Percentiles rank a stretch among this genome's conserved stretches.
phyloP scores from a whole-genome alignment of 768 basidiomycete genomes.

The Pilatotrama ljubarskyi region DNA sequence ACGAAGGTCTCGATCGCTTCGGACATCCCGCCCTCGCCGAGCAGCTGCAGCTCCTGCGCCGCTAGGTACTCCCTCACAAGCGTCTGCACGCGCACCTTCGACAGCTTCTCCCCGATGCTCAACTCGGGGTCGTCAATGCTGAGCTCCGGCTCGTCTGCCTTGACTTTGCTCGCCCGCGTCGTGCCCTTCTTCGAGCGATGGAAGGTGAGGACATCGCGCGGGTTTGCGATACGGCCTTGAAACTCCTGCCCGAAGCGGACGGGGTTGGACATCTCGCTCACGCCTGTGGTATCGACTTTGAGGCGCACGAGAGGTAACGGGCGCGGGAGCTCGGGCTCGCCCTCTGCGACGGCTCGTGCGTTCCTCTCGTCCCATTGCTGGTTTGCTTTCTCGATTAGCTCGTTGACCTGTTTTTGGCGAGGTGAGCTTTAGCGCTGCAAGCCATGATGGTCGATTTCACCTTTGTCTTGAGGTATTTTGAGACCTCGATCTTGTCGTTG shows the following conservation, averaged over 20 bases:
- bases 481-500: constrained; percentile 79
- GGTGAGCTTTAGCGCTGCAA: neutral
- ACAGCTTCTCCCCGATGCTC: constrained; percentile 68
- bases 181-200: constrained; percentile 74
- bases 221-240: constrained; percentile 87
- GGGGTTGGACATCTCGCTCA: constrained; percentile 91
- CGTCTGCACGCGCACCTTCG: constrained; percentile 81
- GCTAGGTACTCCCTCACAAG: constrained; percentile 90
- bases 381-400: constrained; percentile 77
- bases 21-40: constrained; percentile 88
- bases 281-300: constrained; percentile 91
- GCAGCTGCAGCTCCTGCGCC: constrained; percentile 89
- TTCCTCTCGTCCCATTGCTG: constrained; percentile 77
- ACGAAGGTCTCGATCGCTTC: constrained; percentile 95
- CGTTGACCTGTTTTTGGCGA: constrained; percentile 61
- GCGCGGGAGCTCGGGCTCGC: constrained; percentile 57
- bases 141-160: constrained; percentile 74
- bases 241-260: constrained; percentile 97
- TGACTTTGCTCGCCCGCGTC: constrained; percentile 54
- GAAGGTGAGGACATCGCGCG: constrained; percentile 90
- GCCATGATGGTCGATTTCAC: constrained; percentile 38
- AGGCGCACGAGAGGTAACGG: constrained; percentile 89
- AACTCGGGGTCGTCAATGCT: constrained; percentile 78
- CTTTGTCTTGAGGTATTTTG: constrained; percentile 74
- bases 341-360: constrained; percentile 55